Evolutionary conservation across 257 asterid genomes (phyloP).

Genomic region (Perilla frutescens): DNA sequence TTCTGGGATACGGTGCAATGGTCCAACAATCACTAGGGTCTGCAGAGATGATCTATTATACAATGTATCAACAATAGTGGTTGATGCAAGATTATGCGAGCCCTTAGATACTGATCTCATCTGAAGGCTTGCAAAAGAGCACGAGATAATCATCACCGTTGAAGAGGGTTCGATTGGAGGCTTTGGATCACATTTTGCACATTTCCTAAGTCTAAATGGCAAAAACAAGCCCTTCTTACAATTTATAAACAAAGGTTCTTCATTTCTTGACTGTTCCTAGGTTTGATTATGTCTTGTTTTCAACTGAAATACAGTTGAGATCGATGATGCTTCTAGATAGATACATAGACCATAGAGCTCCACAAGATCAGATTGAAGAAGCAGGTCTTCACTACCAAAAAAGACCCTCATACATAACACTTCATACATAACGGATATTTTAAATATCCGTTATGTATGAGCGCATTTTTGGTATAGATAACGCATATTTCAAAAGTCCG

Average conservation of each 20-base stretch:
- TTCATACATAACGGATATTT: no score
- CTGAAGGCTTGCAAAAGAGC: conserved; percentile 26
- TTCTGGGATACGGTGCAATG: conserved; percentile 71
- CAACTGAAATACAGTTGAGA: conserved; percentile 15
- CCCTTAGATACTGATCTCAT: conserved; percentile 74
- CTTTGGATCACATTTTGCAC: conserved; percentile 21
- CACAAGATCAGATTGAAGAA: conserved; percentile 70
- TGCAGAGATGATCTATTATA: conserved; percentile 54
- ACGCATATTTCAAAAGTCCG: no score
- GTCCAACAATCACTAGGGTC: conserved; percentile 73
- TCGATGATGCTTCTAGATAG: conserved; percentile 29
- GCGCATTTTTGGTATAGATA: no score
- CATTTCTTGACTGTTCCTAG: not conserved
- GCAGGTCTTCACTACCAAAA: no score
- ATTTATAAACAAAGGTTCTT: not conserved
- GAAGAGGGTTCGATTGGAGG: conserved; percentile 29
- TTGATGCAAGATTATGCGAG: conserved; percentile 85
- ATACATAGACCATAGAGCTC: conserved; percentile 30
- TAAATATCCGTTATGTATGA: no score
- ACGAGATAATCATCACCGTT: conserved; percentile 25
- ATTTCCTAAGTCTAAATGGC: conserved; percentile 13
- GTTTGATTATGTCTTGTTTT: not conserved
- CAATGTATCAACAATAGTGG: conserved; percentile 55
- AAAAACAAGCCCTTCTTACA: conserved; percentile 9
- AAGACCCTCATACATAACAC: no score